Base-by-base conservation (phyloP, 768 basidiomycete species). In the Dendrothele bispora region DNA sequence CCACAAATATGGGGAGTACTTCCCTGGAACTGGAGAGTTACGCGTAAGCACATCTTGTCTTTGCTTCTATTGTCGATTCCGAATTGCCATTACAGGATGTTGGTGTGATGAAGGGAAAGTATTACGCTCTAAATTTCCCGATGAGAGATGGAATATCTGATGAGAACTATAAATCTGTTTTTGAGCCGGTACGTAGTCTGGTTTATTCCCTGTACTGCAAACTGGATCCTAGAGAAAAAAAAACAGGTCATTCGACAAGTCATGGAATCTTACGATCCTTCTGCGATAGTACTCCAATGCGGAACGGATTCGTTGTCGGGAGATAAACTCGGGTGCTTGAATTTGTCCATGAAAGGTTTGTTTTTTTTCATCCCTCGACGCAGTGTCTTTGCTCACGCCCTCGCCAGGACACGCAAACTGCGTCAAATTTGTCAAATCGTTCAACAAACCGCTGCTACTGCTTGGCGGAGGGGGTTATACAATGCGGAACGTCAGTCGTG, bases 1-100 rank as follows among this genome's bases (percentile, higher is more conserved):
- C 69, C 97, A 99, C 65, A 98, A 98, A 67, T 99, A 98, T 55
- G 97, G 97, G 27, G 97, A 99, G 67, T 99, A 89, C 67, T 99
- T 99, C 67, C 97, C 97, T 22, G 97, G 97, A 34, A 99, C 97
- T 5, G 97, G 97, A n/a, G 95, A 97, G 66, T 74, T 97, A 32
- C 79, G 95, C 55, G 91, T 91, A 61, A 55, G 83, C 62, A 26
- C 24, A 17, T 43, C 48, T 39, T 25, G 47, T 38, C 43, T 36
- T 44, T 26, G 38, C 22, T 26, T 7, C 27, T 11, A 10, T 15
- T 49, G 43, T 41, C 25, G n/a, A 28, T 24, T 44, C 49, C 18
- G 45, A 54, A 49, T 43, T 22, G 54, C 49, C 51, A 42, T 43
- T 42, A 40, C 58, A 93, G 91, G 95, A 98, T 61, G 83, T 88